phyloP scores from a whole-genome alignment of 1,139 yeast genomes.

The Taphrina sp. region DNA sequence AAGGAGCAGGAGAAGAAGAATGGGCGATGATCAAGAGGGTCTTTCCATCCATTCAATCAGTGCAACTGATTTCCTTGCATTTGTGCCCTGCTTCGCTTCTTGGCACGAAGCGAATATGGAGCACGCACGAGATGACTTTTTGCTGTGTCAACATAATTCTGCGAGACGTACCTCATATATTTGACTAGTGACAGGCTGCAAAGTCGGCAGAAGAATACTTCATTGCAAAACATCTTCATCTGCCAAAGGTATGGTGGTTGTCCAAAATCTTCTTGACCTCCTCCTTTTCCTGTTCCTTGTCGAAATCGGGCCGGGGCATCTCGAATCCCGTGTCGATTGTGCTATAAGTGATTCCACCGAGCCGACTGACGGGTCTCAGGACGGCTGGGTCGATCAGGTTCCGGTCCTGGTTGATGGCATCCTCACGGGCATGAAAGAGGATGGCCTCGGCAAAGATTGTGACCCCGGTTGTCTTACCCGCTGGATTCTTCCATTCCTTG shows the following conservation, averaged over 20 bases:
- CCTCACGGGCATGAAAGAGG: constrained; percentile 58
- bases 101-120: too few species aligned
- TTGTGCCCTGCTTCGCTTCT: too few species aligned
- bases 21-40: constrained; percentile 34
- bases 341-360: constrained; percentile 57
- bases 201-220: too few species aligned
- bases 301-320: constrained; percentile 49
- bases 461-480: constrained; percentile 48
- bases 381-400: constrained; percentile 51
- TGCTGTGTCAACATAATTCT: too few species aligned
- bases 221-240: too few species aligned
- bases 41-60: too few species aligned
- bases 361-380: constrained; percentile 55
- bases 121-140: too few species aligned
- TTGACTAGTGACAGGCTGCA: too few species aligned
- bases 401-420: constrained; percentile 50
- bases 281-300: constrained; percentile 36
- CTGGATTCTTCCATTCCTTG: constrained; percentile 52
- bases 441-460: constrained; percentile 52
- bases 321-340: constrained; percentile 48
- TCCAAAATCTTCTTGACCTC: background rate
- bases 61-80: too few species aligned
- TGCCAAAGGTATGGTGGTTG: too few species aligned
- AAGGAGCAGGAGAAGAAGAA: constrained; percentile 49
- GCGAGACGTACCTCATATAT: too few species aligned